phyloP scores from a whole-genome alignment of 129 eudicot genomes.

The Flaveria bidentis region DNA sequence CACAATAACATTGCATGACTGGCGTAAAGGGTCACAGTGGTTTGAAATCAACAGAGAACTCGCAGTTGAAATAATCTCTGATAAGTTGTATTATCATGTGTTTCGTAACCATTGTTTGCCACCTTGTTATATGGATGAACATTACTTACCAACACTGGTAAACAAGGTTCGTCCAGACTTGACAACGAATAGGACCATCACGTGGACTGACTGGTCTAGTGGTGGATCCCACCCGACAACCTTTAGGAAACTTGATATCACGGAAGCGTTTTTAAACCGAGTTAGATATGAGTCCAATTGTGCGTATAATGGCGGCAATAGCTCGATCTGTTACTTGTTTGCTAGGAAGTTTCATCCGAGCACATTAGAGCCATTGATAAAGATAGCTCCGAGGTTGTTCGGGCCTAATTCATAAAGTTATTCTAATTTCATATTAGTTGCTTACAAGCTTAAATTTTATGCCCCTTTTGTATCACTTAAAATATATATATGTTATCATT shows the following conservation, averaged over 20 bases:
- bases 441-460: neutral
- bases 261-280: slow-evolving; percentile 41
- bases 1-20: slow-evolving; percentile 55
- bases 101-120: slow-evolving; percentile 61
- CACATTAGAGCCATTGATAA: slow-evolving; percentile 67
- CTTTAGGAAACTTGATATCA: slow-evolving; percentile 49
- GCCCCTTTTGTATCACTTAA: neutral
- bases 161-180: slow-evolving; percentile 53
- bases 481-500: no score
- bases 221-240: slow-evolving; percentile 75
- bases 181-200: slow-evolving; percentile 61
- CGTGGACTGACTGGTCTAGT: slow-evolving; percentile 88
- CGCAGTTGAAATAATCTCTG: slow-evolving; percentile 59
- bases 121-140: slow-evolving; percentile 99
- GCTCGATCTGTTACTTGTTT: slow-evolving; percentile 65
- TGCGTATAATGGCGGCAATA: slow-evolving; percentile 47
- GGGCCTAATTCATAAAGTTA: slow-evolving; percentile 39
- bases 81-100: slow-evolving; percentile 50
- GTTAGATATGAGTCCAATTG: slow-evolving; percentile 50
- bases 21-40: slow-evolving; percentile 98
- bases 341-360: slow-evolving; percentile 92
- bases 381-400: slow-evolving; percentile 49
- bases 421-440: neutral
- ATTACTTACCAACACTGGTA: slow-evolving; percentile 79
- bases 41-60: slow-evolving; percentile 72